A percentile compares a stretch with the other conserved stretches of the same genome.
Conservation (phyloP, 257 asterid genomes). For the Nicotiana tabacum region DNA sequence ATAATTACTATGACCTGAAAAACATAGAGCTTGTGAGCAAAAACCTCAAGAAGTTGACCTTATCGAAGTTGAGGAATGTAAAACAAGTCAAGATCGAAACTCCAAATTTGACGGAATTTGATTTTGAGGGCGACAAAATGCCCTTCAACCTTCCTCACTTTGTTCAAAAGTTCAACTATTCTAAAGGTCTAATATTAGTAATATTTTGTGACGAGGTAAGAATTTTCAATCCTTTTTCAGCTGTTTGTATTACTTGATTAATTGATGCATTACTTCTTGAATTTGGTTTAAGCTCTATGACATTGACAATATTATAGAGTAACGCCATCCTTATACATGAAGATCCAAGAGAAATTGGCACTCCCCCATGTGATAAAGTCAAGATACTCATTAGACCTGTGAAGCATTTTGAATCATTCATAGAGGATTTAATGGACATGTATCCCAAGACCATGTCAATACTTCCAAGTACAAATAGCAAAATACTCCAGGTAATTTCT, state of each 20-base stretch:
- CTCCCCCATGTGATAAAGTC: not conserved
- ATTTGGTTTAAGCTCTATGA: too few species aligned
- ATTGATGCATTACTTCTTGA: not conserved
- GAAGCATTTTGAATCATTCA: not conserved
- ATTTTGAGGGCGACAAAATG: too few species aligned
- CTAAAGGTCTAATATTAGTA: not conserved
- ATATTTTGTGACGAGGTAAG: not conserved
- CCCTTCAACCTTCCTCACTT: not conserved
- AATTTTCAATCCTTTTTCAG: too few species aligned
- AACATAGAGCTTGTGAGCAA: too few species aligned
- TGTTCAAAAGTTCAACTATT: not conserved
- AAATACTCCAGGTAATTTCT: not conserved
- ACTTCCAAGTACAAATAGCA: not conserved
- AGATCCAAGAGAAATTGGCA: not conserved
- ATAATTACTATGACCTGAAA: too few species aligned
- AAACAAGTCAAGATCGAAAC: too few species aligned
- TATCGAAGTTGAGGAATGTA: too few species aligned
- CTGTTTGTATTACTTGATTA: not conserved
- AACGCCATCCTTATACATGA: not conserved
- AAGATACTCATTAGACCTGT: not conserved
- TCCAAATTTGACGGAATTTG: too few species aligned
- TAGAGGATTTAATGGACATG: not conserved
- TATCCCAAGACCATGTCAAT: not conserved
- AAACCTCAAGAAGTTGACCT: too few species aligned
- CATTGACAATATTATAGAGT: not conserved